Evolutionary conservation across 2,329 filamentous ascomycete genomes (phyloP).

Genomic region (Aspergillus sp.): DNA sequence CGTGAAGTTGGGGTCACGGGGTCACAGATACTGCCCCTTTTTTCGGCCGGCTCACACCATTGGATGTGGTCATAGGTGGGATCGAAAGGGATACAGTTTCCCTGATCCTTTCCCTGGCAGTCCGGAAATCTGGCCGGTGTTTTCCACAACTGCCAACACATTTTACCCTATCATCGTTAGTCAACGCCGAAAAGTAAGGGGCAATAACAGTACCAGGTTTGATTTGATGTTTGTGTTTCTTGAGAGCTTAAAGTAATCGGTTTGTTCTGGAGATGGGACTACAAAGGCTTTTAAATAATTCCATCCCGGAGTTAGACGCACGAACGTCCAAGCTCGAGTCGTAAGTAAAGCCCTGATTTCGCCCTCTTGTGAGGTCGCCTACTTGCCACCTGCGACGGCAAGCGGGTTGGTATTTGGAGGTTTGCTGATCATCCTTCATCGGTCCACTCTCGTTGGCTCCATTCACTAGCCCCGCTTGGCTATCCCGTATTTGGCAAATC

Average conservation of each 20-base stretch:
- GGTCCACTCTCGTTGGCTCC: background rate
- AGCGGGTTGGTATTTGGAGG: too few relatives aligned
- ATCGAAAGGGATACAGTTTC: constrained; percentile 17
- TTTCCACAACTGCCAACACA: constrained; percentile 17
- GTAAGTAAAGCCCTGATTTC: background rate
- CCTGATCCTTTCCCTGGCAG: constrained; percentile 14
- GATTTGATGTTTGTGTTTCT: background rate
- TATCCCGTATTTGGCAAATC: background rate
- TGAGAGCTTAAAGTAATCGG: background rate
- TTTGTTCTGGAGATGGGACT: background rate
- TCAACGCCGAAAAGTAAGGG: background rate
- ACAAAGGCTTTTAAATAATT: background rate
- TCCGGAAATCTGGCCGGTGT: constrained; percentile 15
- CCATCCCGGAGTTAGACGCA: background rate
- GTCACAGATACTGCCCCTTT: constrained; percentile 6
- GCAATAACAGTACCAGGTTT: background rate
- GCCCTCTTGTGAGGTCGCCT: background rate
- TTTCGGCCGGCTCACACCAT: constrained; percentile 5
- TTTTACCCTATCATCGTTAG: constrained; percentile 7
- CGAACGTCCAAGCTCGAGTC: background rate
- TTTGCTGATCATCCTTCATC: too few relatives aligned
- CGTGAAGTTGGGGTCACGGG: background rate
- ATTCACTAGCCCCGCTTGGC: background rate
- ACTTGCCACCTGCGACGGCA: too few relatives aligned
- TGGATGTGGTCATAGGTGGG: constrained; percentile 15